Percentiles rank a stretch among this genome's conserved stretches.
phyloP scores from a whole-genome alignment of 1,284 basidiomycete species.

The Cryptococcus floricola region DNA sequence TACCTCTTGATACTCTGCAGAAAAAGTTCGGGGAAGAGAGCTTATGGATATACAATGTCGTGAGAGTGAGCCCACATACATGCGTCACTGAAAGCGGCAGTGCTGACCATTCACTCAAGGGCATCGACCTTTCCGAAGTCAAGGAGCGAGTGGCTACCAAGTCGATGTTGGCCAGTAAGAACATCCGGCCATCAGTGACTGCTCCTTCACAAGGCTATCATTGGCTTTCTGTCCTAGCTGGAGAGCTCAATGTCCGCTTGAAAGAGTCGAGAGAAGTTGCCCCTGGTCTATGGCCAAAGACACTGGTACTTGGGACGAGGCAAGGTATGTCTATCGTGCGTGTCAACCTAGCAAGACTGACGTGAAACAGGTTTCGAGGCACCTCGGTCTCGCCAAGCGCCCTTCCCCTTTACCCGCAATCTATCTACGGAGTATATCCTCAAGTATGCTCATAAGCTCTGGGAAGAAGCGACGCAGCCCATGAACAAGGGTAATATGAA shows the following conservation, averaged over 20 bases:
- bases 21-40: slow-evolving; percentile 55
- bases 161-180: slow-evolving; percentile 92
- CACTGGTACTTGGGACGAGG: slow-evolving; percentile 70
- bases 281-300: slow-evolving; percentile 86
- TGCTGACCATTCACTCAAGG: slow-evolving; percentile 48
- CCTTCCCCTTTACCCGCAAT: slow-evolving; percentile 73
- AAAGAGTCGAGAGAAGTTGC: slow-evolving; percentile 71
- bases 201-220: slow-evolving; percentile 70
- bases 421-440: slow-evolving; percentile 74
- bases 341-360: neutral
- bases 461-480: slow-evolving; percentile 73
- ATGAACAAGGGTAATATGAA: slow-evolving; percentile 54
- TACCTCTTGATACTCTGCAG: slow-evolving; percentile 54
- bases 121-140: slow-evolving; percentile 87
- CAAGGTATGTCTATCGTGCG: slow-evolving; percentile 54
- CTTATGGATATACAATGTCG: slow-evolving; percentile 83
- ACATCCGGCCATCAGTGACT: slow-evolving; percentile 71
- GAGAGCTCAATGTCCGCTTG: slow-evolving; percentile 79
- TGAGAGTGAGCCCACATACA: slow-evolving; percentile 45
- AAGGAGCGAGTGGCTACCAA: slow-evolving; percentile 80
- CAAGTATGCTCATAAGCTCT: slow-evolving; percentile 73
- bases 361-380: slow-evolving; percentile 59
- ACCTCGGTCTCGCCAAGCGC: slow-evolving; percentile 69
- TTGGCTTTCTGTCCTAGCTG: slow-evolving; percentile 86
- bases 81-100: neutral